Base-by-base conservation (phyloP, 202 grass and related monocot genomes). In the Dendrocalamus latiflorus region DNA sequence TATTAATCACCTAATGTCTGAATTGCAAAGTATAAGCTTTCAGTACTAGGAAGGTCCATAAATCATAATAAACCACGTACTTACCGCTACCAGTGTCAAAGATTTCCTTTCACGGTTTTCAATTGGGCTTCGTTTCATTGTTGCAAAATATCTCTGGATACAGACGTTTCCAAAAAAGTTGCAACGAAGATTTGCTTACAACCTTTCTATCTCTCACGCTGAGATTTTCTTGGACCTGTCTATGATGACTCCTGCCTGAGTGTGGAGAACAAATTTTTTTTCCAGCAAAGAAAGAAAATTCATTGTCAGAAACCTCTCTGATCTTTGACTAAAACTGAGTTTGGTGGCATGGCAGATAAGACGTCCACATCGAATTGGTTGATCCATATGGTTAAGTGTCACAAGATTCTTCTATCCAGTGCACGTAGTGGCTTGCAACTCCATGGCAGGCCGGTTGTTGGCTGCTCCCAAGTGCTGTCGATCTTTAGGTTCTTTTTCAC, bases 331-430 rank as follows among this genome's bases (percentile, higher is more conserved):
- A 63, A 34, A 80, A 9, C 6, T 24, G 58, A 41, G 36, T 57
- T 89, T 76, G 63, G 63, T 80, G 76, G 56, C 70, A 72, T 77
- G 64, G 22, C 64, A 72, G 60, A 38, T 85, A 57, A 64, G 55
- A 81, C 69, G 22, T 87, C 84, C 39, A 74, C 85, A 71, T 88
- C 84, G 8, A 60, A 65, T 60, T 20, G 65, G 75, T 70, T 72
- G 75, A 81, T 77, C 63, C 47, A 33, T 77, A 61, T 53, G 80
- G 75, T 81, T 75, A n/a, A 78, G 74, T 64, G 36, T 89, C 86
- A n/a, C n/a, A n/a, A n/a, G n/a, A n/a, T n/a, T n/a, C n/a, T n/a
- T n/a, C n/a, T n/a, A n/a, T n/a, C n/a, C n/a, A n/a, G 2, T 71
- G n/a, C n/a, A n/a, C n/a, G n/a, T n/a, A n/a, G n/a, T n/a, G n/a